These are phyloP conservation scores for Amanita brunnescens DNA, from an alignment of 768 basidiomycete genomes.

Conservation along the genomic window DNA sequence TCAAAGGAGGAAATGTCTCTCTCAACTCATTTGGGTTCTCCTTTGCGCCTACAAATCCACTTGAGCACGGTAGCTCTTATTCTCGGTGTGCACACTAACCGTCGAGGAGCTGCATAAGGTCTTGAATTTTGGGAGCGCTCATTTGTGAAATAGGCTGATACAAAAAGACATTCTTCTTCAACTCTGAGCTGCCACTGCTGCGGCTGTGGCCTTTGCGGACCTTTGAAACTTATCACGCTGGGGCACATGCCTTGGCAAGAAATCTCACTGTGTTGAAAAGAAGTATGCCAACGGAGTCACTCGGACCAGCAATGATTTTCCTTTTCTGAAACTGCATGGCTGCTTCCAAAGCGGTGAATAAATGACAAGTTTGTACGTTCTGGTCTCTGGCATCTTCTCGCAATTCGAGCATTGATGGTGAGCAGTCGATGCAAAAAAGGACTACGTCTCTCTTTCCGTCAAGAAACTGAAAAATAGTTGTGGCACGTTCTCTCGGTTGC, in stretches of 20 bases:
- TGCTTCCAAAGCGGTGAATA: slow-evolving; percentile 72
- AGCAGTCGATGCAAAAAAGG: slow-evolving; percentile 94
- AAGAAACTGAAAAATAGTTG: slow-evolving; percentile 35
- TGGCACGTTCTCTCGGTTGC: slow-evolving; percentile 1
- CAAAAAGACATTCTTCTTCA: slow-evolving; percentile 62
- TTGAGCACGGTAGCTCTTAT: not conserved
- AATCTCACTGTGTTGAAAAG: slow-evolving; percentile 84
- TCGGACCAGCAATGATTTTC: slow-evolving; percentile 84
- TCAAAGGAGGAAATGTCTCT: slow-evolving; percentile 55
- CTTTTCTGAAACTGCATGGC: slow-evolving; percentile 84
- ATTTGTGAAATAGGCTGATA: slow-evolving; percentile 73
- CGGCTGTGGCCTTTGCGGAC: slow-evolving; percentile 32
- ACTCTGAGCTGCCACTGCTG: slow-evolving; percentile 38
- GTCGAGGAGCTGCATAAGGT: slow-evolving; percentile 69
- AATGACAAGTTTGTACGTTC: slow-evolving; percentile 61
- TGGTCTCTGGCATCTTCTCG: slow-evolving; percentile 58
- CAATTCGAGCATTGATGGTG: slow-evolving; percentile 76
- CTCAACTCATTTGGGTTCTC: slow-evolving; percentile 51
- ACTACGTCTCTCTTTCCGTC: slow-evolving; percentile 81
- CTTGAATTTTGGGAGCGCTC: slow-evolving; percentile 74
- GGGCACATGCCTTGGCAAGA: slow-evolving; percentile 2
- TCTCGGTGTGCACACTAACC: slow-evolving; percentile 33
- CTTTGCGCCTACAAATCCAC: slow-evolving; percentile 41
- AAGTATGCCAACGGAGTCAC: slow-evolving; percentile 83
- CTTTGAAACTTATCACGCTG: slow-evolving; percentile 19